Conservation (phyloP, 805 yeast genomes). For the Jamesozyma spencerorum region DNA sequence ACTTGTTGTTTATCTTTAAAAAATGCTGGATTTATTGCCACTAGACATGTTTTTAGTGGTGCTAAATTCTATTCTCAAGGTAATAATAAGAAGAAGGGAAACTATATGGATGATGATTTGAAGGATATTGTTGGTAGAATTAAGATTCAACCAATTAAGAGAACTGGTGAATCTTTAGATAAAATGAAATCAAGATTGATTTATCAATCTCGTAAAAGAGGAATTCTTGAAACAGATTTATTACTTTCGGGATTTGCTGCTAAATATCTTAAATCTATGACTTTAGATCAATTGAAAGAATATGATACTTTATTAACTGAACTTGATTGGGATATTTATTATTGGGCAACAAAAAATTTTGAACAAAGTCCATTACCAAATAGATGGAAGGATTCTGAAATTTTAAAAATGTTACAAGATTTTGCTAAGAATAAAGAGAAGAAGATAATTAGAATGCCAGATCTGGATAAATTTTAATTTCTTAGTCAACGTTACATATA, state of each 20-base stretch:
- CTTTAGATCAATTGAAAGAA: constrained; percentile 63
- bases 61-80: too few species aligned
- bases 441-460: constrained; percentile 83
- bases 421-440: constrained; percentile 63
- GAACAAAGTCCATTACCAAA: constrained; percentile 81
- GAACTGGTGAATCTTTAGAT: constrained; percentile 64
- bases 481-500: background rate
- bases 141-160: constrained; percentile 68
- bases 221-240: constrained; percentile 87
- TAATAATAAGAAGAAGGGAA: background rate
- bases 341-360: constrained; percentile 89
- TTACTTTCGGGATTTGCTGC: constrained; percentile 80
- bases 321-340: constrained; percentile 98
- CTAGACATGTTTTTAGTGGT: too few species aligned
- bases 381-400: constrained; percentile 62
- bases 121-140: constrained; percentile 38
- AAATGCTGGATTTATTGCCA: too few species aligned
- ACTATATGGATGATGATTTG: constrained; percentile 2
- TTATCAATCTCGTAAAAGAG: constrained; percentile 90
- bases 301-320: constrained; percentile 81
- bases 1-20: too few species aligned
- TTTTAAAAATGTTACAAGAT: constrained; percentile 59
- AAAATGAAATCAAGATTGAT: constrained; percentile 77
- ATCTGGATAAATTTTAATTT: constrained; percentile 30
- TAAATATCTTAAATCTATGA: constrained; percentile 51